A percentile compares a stretch with the other conserved stretches of the same genome.
These are phyloP conservation scores for Novymonas esmeraldas DNA, from an alignment of 208 protist genomes.

Conservation along the genomic window DNA sequence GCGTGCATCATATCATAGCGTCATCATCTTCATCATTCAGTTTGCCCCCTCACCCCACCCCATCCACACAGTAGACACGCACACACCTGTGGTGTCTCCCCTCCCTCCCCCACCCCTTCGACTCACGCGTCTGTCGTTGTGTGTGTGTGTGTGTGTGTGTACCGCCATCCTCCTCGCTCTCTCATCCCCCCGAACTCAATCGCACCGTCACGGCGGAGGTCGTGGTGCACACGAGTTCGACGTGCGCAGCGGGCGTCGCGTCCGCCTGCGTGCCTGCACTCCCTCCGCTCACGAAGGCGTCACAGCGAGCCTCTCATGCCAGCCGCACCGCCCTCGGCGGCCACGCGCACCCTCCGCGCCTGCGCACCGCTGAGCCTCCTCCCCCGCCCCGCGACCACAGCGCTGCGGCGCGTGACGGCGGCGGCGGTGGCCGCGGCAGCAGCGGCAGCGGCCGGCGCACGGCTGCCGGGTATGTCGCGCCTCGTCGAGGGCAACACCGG, in stretches of 20 bases:
- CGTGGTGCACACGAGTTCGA: too few relatives aligned
- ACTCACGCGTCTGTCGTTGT: neutral
- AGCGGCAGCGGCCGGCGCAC: neutral
- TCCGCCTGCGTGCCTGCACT: too few relatives aligned
- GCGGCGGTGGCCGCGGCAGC: neutral
- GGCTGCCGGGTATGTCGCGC: neutral
- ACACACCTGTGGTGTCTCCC: neutral
- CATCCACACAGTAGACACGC: neutral
- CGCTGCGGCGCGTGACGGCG: neutral
- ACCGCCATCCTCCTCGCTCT: neutral
- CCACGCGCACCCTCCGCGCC: neutral
- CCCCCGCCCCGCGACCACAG: slow-evolving; percentile 3
- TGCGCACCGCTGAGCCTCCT: neutral
- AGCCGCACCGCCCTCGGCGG: neutral
- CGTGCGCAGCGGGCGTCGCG: too few relatives aligned
- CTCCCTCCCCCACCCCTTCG: neutral
- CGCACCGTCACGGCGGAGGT: too few relatives aligned
- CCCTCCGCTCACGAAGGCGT: neutral
- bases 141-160: too few relatives aligned
- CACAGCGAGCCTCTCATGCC: too few relatives aligned
- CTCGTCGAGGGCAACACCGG: too few relatives aligned
- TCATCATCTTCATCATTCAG: neutral
- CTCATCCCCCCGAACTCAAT: too few relatives aligned
- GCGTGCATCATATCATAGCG: neutral
- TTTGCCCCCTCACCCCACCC: neutral